phyloP scores from a whole-genome alignment of 805 yeast genomes.

The Candida taoyuanica region DNA sequence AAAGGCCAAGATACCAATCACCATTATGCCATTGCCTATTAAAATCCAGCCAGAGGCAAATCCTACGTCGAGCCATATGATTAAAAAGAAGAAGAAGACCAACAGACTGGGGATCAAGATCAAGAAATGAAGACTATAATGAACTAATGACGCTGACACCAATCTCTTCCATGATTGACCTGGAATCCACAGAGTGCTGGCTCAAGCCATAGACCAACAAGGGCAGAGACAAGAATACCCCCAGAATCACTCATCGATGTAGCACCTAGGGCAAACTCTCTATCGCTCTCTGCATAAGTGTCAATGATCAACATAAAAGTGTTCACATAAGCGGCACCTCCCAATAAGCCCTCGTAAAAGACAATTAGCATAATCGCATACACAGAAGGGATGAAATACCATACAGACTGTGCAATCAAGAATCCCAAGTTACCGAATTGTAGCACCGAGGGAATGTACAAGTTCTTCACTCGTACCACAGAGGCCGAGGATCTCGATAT shows the following conservation, averaged over 20 bases:
- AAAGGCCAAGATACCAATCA: conserved; percentile 2
- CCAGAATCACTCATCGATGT: conserved; percentile 80
- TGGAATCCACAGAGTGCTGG: conserved; percentile 69
- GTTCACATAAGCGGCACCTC: conserved; percentile 88
- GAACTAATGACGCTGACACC: conserved; percentile 48
- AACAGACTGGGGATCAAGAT: conserved; percentile 17
- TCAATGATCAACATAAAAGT: conserved; percentile 79
- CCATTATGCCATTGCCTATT: conserved; percentile 1
- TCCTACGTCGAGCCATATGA: conserved; percentile 10
- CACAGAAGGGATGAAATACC: conserved; percentile 50
- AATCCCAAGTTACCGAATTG: conserved; percentile 62
- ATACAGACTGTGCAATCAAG: conserved; percentile 61
- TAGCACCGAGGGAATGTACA: conserved; percentile 59
- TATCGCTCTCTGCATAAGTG: conserved; percentile 40
- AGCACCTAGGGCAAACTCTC: conserved; percentile 80
- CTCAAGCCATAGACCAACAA: conserved; percentile 70
- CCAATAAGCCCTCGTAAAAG: conserved; percentile 85
- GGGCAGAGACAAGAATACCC: conserved; percentile 81
- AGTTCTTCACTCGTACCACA: conserved; percentile 49
- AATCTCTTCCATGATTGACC: conserved; percentile 65
- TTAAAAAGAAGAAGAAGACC: conserved; percentile 15
- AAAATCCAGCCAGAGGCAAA: conserved; percentile 1
- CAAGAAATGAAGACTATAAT: conserved; percentile 1
- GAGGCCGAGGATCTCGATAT: conserved; percentile 82
- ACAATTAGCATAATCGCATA: conserved; percentile 59